Percentiles rank a stretch among this genome's conserved stretches.
Evolutionary conservation across 1,139 yeast species (phyloP).

Genomic region (Pichia sp.): DNA sequence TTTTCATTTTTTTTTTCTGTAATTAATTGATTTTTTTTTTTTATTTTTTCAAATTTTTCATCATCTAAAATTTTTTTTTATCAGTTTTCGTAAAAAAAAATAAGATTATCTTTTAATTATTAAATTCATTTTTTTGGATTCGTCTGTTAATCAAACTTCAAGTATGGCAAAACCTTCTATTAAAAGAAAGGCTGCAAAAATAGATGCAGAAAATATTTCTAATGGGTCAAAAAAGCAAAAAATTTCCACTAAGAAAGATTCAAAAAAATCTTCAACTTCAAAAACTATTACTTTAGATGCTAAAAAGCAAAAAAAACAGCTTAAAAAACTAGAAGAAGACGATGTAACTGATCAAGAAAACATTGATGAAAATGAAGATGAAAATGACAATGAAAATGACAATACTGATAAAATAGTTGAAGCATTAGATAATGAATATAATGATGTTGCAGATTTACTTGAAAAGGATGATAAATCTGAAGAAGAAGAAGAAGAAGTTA

Average conservation of each 20-base stretch:
- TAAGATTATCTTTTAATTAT: too few species aligned
- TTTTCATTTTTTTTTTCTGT: background rate
- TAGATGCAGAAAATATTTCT: background rate
- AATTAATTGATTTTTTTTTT: background rate
- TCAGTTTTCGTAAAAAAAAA: too few species aligned
- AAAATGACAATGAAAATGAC: conserved; percentile 24
- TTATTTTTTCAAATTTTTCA: background rate
- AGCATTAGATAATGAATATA: conserved; percentile 47
- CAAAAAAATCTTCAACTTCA: background rate
- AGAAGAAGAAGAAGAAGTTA: conserved; percentile 37
- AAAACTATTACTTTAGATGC: conserved; percentile 10
- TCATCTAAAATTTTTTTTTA: background rate
- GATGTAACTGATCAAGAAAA: background rate
- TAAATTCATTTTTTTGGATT: background rate
- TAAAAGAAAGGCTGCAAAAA: conserved; percentile 3
- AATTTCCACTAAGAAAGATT: background rate
- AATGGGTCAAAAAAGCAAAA: conserved; percentile 1
- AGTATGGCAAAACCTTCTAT: conserved; percentile 4
- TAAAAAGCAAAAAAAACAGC: conserved; percentile 2
- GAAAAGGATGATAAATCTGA: conserved; percentile 45
- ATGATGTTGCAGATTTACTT: conserved; percentile 48
- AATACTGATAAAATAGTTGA: conserved; percentile 42
- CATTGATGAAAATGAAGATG: background rate
- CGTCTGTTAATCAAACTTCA: background rate
- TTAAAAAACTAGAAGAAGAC: background rate